Conservation (phyloP, 2,329 filamentous ascomycete species). For the Alternaria postmessia region DNA sequence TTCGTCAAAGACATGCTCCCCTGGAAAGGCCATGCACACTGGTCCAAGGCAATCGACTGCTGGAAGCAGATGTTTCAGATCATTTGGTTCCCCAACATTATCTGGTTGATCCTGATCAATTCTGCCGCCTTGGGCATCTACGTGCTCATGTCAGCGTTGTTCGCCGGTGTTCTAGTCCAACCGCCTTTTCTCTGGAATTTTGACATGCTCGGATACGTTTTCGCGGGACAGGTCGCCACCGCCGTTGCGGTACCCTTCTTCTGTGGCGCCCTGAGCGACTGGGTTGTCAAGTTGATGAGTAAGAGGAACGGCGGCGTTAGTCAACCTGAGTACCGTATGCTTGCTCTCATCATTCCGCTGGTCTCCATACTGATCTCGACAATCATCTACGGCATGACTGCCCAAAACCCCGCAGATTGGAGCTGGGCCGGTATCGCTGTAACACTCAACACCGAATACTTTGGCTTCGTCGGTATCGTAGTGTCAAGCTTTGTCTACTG, state of each 20-base stretch:
- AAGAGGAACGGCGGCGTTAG: slow-evolving; percentile 10
- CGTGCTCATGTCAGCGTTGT: slow-evolving; percentile 21
- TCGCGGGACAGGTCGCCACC: slow-evolving; percentile 16
- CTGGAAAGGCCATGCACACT: slow-evolving; percentile 18
- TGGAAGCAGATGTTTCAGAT: slow-evolving; percentile 23
- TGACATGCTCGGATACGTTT: slow-evolving; percentile 19
- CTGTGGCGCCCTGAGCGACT: slow-evolving; percentile 16
- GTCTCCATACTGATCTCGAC: slow-evolving; percentile 15
- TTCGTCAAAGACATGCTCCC: slow-evolving; percentile 19
- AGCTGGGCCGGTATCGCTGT: slow-evolving; percentile 21
- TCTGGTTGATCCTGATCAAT: slow-evolving; percentile 15
- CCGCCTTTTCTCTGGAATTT: slow-evolving; percentile 21
- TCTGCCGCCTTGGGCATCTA: slow-evolving; percentile 19
- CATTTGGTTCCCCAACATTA: slow-evolving; percentile 23
- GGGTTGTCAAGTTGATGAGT: slow-evolving; percentile 10
- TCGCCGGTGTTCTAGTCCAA: slow-evolving; percentile 15
- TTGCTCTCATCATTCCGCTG: slow-evolving; percentile 16
- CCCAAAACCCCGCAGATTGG: slow-evolving; percentile 13
- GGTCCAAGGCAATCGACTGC: slow-evolving; percentile 16
- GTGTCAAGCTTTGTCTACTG: slow-evolving; percentile 19
- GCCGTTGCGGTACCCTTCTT: slow-evolving; percentile 19
- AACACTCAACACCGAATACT: slow-evolving; percentile 19
- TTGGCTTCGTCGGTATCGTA: slow-evolving; percentile 17
- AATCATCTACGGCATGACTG: slow-evolving; percentile 18
- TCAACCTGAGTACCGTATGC: slow-evolving; percentile 15